Conservation (phyloP, 768 basidiomycete genomes). For the Podaxis pistillaris region DNA sequence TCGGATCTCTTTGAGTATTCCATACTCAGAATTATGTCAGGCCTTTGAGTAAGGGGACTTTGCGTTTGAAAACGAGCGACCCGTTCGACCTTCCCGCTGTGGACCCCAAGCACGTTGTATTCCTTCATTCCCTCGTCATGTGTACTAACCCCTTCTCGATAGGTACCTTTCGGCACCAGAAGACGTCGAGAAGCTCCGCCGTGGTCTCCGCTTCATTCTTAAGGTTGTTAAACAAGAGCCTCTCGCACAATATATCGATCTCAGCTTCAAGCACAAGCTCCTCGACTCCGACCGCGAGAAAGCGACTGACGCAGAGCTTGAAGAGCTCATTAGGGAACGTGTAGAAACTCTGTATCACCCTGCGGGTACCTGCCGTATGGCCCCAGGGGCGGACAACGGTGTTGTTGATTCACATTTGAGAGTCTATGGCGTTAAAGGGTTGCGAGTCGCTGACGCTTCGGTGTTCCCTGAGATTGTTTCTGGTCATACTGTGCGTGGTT, state of each 20-base stretch:
- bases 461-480: slow-evolving; percentile 16
- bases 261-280: slow-evolving; percentile 25
- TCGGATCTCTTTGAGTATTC: not conserved
- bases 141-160: not conserved
- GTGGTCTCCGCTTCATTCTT: slow-evolving; percentile 33
- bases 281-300: slow-evolving; percentile 35
- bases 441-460: slow-evolving; percentile 31
- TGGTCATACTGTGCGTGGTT: slow-evolving; percentile 15
- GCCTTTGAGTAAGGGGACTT: slow-evolving; percentile 37
- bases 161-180: slow-evolving; percentile 38
- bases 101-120: slow-evolving; percentile 34
- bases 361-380: slow-evolving; percentile 44
- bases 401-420: slow-evolving; percentile 44
- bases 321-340: slow-evolving; percentile 36
- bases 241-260: slow-evolving; percentile 30
- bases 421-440: slow-evolving; percentile 41
- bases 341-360: slow-evolving; percentile 49
- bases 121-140: not conserved
- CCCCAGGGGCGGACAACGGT: slow-evolving; percentile 35
- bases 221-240: slow-evolving; percentile 36
- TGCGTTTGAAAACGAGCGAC: slow-evolving; percentile 34
- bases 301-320: slow-evolving; percentile 37
- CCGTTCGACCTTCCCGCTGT: slow-evolving; percentile 36
- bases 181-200: slow-evolving; percentile 37
- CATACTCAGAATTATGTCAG: slow-evolving; percentile 19